Percentiles rank a stretch among this genome's conserved stretches.
Evolutionary conservation across 768 basidiomycete genomes (phyloP).

Genomic region (Pholiota microspora): DNA sequence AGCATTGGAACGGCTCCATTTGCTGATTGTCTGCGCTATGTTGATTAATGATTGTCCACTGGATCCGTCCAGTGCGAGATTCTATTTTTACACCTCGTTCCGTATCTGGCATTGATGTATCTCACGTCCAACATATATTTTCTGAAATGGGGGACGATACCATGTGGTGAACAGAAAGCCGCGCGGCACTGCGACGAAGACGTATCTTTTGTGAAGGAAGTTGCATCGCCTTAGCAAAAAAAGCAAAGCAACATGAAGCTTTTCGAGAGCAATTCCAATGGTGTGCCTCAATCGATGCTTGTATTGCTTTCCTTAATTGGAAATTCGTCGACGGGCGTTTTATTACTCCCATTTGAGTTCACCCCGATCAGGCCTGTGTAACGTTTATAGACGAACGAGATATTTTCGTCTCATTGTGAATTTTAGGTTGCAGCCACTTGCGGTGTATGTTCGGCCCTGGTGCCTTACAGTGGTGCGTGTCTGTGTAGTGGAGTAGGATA

Average conservation of each 20-base stretch:
- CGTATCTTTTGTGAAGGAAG: neutral
- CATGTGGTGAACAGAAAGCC: conserved; percentile 3
- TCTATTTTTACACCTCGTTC: conserved; percentile 3
- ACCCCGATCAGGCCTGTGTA: neutral
- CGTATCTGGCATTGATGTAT: conserved; percentile 3
- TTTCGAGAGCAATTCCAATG: neutral
- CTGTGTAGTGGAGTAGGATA: neutral
- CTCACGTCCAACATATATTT: conserved; percentile 6
- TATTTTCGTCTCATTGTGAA: neutral
- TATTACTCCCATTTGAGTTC: neutral
- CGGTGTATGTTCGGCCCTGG: neutral
- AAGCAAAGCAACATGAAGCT: neutral
- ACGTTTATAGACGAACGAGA: neutral
- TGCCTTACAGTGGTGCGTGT: neutral
- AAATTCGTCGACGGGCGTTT: neutral
- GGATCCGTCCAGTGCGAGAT: neutral
- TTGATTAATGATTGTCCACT: neutral
- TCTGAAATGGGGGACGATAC: neutral
- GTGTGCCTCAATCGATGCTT: neutral
- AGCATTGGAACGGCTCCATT: neutral
- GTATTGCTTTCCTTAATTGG: neutral
- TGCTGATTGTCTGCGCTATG: neutral
- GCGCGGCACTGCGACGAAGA: conserved; percentile 3
- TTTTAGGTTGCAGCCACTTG: neutral
- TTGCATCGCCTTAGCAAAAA: neutral